Percentiles rank a stretch among this genome's conserved stretches.
Conservation (phyloP, 768 basidiomycete species). For the Multifurca ochricompacta region DNA sequence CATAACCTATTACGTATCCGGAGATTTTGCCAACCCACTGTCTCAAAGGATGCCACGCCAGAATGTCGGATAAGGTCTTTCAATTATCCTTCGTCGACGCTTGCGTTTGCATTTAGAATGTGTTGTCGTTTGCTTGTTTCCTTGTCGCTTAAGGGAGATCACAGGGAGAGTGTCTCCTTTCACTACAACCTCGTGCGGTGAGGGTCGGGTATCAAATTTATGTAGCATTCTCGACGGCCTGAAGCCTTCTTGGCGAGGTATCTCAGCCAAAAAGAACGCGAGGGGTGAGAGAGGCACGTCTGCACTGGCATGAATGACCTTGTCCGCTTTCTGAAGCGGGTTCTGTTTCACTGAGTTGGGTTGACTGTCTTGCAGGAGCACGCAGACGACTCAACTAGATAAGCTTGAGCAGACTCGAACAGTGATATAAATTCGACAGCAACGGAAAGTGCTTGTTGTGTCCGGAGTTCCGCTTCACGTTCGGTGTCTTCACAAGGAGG, state of each 20-base stretch:
- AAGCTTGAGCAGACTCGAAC: constrained; percentile 21
- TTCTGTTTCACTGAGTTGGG: constrained; percentile 1
- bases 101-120: background rate
- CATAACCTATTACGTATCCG: constrained; percentile 29
- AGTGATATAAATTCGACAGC: constrained; percentile 28
- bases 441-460: constrained; percentile 23
- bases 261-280: constrained; percentile 9
- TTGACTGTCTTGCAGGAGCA: background rate
- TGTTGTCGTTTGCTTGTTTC: background rate
- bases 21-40: constrained; percentile 25
- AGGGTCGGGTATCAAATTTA: background rate
- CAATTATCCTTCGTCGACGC: constrained; percentile 9
- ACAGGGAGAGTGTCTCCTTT: constrained; percentile 3
- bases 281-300: background rate
- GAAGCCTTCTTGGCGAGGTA: background rate
- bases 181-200: constrained; percentile 8
- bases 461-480: constrained; percentile 24
- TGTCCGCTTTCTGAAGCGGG: background rate
- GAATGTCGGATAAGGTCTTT: constrained; percentile 23
- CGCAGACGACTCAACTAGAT: constrained; percentile 21
- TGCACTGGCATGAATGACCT: constrained; percentile 6
- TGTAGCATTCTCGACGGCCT: background rate
- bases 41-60: constrained; percentile 27
- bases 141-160: background rate
- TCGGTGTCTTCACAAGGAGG: constrained; percentile 28